Conservation (phyloP, 2,329 filamentous ascomycete species). For the Chrysoporthe puriensis region DNA sequence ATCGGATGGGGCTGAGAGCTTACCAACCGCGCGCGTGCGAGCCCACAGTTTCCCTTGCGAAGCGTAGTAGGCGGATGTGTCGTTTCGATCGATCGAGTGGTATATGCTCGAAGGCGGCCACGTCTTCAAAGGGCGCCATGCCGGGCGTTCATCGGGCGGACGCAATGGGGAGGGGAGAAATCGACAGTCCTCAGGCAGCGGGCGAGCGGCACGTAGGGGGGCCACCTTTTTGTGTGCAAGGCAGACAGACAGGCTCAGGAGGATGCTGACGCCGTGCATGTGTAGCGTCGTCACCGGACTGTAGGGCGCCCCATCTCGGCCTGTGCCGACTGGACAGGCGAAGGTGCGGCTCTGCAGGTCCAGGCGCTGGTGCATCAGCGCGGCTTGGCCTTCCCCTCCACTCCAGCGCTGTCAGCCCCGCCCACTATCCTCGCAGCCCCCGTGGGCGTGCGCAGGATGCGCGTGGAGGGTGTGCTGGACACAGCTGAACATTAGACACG, state of each 20-base stretch:
- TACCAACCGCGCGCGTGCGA: background rate
- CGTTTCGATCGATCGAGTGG: constrained; percentile 10
- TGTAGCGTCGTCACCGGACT: background rate
- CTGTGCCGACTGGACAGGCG: too few species aligned
- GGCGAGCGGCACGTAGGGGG: background rate
- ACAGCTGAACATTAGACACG: background rate
- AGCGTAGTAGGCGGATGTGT: constrained; percentile 15
- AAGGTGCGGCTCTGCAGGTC: background rate
- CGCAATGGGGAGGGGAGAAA: background rate
- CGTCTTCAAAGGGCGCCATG: background rate
- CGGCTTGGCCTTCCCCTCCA: background rate
- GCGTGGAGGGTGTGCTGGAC: background rate
- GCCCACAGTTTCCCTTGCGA: background rate
- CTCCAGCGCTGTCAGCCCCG: too few species aligned
- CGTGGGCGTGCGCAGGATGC: background rate
- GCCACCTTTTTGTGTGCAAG: background rate
- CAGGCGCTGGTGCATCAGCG: background rate
- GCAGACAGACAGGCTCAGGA: background rate
- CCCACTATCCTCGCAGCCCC: too few species aligned
- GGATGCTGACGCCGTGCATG: constrained; percentile 4
- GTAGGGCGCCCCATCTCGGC: background rate
- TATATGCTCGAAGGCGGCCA: constrained; percentile 6
- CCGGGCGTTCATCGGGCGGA: background rate
- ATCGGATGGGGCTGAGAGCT: background rate
- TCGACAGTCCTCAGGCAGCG: too few species aligned